Percentiles rank a stretch among this genome's conserved stretches.
These are phyloP conservation scores for Penstemon barbatus DNA, from an alignment of 257 asterid genomes.

Conservation along the genomic window DNA sequence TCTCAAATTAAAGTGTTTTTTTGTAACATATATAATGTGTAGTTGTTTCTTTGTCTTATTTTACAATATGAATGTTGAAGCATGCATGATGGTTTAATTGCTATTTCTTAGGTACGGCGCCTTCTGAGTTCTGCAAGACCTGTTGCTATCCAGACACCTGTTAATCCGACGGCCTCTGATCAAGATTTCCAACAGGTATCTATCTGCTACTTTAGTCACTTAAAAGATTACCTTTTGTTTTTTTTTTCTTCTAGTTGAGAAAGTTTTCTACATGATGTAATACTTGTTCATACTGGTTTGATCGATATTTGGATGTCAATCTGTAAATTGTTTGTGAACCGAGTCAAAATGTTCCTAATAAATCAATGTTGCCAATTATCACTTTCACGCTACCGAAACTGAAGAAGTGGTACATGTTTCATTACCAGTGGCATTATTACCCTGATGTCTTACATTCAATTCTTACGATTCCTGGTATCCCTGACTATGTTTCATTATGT, in stretches of 20 bases:
- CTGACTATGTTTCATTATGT: conserved; percentile 6
- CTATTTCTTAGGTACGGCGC: conserved; percentile 66
- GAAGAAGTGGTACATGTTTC: background rate
- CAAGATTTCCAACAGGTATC: conserved; percentile 97
- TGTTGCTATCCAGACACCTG: conserved; percentile 84
- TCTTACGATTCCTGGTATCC: conserved; percentile 9
- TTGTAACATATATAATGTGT: background rate
- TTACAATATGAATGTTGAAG: background rate
- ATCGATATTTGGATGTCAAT: conserved; percentile 3
- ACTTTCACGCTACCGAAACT: background rate
- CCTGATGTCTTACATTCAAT: background rate
- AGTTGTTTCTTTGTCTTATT: background rate
- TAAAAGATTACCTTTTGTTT: conserved; percentile 6
- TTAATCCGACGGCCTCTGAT: conserved; percentile 87
- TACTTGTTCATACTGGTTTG: conserved; percentile 22
- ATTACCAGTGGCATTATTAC: conserved; percentile 1
- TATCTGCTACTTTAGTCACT: conserved; percentile 39
- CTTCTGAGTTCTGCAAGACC: conserved; percentile 93
- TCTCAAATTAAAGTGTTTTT: conserved; percentile 11
- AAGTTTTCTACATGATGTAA: conserved; percentile 10
- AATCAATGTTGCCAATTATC: background rate
- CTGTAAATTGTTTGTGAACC: conserved; percentile 3
- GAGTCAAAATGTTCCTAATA: conserved; percentile 7
- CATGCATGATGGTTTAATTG: conserved; percentile 19
- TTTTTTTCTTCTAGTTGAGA: conserved; percentile 9